phyloP scores from a whole-genome alignment of 2,329 filamentous ascomycete genomes.

The Fusarium verrucosum region DNA sequence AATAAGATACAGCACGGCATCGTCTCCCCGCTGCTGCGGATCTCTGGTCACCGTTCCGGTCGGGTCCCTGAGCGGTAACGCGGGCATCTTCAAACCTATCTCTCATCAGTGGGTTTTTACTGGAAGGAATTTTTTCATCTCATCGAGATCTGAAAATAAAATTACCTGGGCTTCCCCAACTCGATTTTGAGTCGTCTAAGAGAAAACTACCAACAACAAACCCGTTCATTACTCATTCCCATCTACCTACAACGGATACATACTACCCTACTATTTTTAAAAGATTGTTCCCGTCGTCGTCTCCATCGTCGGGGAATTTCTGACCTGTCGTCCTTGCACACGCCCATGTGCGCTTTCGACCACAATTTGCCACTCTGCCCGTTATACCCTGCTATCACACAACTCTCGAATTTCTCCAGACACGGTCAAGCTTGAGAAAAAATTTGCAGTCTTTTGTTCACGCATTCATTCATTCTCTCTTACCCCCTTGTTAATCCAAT shows the following conservation, averaged over 20 bases:
- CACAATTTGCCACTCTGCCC: conserved; percentile 44
- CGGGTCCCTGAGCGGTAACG: conserved; percentile 42
- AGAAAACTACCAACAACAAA: conserved; percentile 13
- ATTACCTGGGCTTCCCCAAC: conserved; percentile 17
- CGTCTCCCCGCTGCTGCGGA: conserved; percentile 42
- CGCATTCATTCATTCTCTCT: too few relatives aligned
- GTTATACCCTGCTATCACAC: conserved; percentile 43
- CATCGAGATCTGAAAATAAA: conserved; percentile 37
- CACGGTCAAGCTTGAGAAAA: conserved; percentile 39
- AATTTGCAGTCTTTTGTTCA: conserved; percentile 31
- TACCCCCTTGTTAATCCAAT: conserved; percentile 34
- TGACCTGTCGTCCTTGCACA: conserved; percentile 44
- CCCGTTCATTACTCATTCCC: neutral
- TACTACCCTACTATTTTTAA: too few relatives aligned
- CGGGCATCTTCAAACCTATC: conserved; percentile 32
- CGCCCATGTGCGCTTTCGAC: conserved; percentile 36
- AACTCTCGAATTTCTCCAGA: conserved; percentile 41
- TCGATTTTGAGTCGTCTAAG: conserved; percentile 30
- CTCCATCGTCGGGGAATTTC: conserved; percentile 41
- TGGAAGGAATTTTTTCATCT: conserved; percentile 36
- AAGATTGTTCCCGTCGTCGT: conserved; percentile 19
- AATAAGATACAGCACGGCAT: conserved; percentile 39
- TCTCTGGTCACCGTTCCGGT: conserved; percentile 33
- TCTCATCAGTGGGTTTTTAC: conserved; percentile 33
- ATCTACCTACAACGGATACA: conserved; percentile 4